Percentiles rank a stretch among this genome's conserved stretches.
Evolutionary conservation across 2,329 filamentous ascomycete genomes (phyloP).

Genomic region (Arachnomyces sp.): DNA sequence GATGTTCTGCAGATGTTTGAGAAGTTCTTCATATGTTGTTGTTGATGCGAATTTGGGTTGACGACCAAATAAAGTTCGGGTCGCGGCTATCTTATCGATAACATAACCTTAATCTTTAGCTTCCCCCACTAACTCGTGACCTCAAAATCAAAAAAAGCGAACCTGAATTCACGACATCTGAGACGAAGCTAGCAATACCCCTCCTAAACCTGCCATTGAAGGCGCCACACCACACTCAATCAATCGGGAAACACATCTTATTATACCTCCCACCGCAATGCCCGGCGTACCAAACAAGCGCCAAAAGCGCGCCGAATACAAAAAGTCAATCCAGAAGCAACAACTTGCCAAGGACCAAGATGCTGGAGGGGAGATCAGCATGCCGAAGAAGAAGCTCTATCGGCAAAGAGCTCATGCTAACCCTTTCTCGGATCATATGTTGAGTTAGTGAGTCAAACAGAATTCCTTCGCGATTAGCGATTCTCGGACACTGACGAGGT

Average conservation of each 20-base stretch:
- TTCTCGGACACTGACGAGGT: conserved; percentile 9
- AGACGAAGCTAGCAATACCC: no score
- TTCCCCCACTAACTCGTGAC: no score
- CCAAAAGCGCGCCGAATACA: conserved; percentile 59
- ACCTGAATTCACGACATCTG: conserved; percentile 1
- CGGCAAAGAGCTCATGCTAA: conserved; percentile 95
- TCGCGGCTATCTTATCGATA: background rate
- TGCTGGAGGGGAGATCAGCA: conserved; percentile 37
- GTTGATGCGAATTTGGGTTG: no score
- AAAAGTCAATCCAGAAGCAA: conserved; percentile 37
- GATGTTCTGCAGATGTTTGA: no score
- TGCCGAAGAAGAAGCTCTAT: conserved; percentile 94
- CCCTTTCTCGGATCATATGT: conserved; percentile 87
- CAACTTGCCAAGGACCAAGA: conserved; percentile 18
- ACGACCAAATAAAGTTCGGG: no score
- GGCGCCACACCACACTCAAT: background rate
- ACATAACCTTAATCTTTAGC: no score
- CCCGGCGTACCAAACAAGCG: conserved; percentile 44
- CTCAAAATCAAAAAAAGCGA: background rate
- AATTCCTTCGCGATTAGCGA: background rate
- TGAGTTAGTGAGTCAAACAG: conserved; percentile 64
- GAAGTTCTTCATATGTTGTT: no score
- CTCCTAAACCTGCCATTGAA: conserved; percentile 3
- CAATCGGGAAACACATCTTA: background rate
- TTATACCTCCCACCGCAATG: conserved; percentile 13